Evolutionary conservation across 495 filamentous ascomycete genomes (phyloP).

Genomic region (Aspergillus bertholletiae): DNA sequence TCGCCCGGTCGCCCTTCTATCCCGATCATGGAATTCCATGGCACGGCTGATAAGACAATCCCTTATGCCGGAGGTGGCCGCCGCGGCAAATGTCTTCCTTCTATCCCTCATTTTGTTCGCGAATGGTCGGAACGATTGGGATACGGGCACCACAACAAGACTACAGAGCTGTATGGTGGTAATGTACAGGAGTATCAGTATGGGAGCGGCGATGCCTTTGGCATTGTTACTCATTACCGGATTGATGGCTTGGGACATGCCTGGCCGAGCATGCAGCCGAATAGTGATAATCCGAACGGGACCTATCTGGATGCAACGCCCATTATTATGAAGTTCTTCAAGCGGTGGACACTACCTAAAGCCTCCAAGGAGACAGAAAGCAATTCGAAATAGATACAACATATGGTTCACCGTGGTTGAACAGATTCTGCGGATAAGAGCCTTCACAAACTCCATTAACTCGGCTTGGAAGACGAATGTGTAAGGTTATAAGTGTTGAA

Average conservation of each 20-base stretch:
- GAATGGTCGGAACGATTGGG: conserved; percentile 31
- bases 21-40: conserved; percentile 51
- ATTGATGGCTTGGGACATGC: conserved; percentile 26
- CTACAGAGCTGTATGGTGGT: conserved; percentile 9
- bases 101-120: conserved; percentile 30
- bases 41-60: conserved; percentile 35
- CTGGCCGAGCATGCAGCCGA: conserved; percentile 35
- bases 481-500: no score
- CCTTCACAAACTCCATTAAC: no score
- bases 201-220: conserved; percentile 14
- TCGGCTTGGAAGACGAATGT: no score
- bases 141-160: conserved; percentile 15
- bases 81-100: conserved; percentile 29
- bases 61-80: conserved; percentile 27
- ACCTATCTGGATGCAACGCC: conserved; percentile 35
- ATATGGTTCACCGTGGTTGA: no score
- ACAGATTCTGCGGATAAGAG: no score
- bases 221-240: conserved; percentile 16
- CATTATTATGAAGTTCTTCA: conserved; percentile 38
- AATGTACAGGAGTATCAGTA: conserved; percentile 8
- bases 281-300: conserved; percentile 28
- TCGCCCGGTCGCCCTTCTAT: conserved; percentile 28
- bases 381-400: no score
- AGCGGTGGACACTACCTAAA: background rate
- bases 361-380: no score